Evolutionary conservation across 2,329 filamentous ascomycete species (phyloP), one percentile per base, ranked within the genome.

Genomic region (Penicillium sp.): DNA sequence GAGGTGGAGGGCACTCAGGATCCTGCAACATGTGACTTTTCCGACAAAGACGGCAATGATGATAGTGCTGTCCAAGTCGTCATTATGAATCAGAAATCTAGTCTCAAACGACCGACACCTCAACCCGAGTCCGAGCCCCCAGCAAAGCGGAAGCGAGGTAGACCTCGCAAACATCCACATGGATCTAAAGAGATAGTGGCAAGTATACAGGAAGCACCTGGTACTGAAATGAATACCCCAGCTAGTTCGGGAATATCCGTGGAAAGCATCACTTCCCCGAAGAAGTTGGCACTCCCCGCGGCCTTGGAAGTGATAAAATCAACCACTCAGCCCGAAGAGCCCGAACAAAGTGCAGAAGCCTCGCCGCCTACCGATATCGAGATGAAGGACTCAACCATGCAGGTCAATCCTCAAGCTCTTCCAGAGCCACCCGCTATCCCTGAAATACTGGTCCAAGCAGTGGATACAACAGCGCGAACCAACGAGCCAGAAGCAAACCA

Each of bases 131-230:
- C 47, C 13, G 52, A 61, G n/a, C 47, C 61, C n/a, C 49, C 54
- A 30, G 27, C 46, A 13, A 63, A 63, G 44, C 55, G 58, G 9
- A 53, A 49, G 39, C 49, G 50, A 29, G 58, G 61, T 12, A 47
- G 48, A 15, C 51, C 54, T 7, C 39, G 13, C 24, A 52, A 46
- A 26, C 23, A 17, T 4, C 49, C 15, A 30, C 37, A 12, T 6
- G 34, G 23, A 21, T 5, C 8, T 5, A 12, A 21, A 33, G 30
- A 36, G 36, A 26, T 2, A 40, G 7, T 27, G 5, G 7, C 23
- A 12, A 23, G 4, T 18, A 10, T 26, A 41, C n/a, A 41, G 7
- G 23, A 17, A 10, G n/a, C 21, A 4, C 4, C 23, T 13, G 10
- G 9, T 44, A 10, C 26, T 7, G 10, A 3, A 21, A 3, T 15